Evolutionary conservation across 257 asterid genomes (phyloP), one percentile per base, ranked within the genome.

Genomic region (Fraxinus excelsior): DNA sequence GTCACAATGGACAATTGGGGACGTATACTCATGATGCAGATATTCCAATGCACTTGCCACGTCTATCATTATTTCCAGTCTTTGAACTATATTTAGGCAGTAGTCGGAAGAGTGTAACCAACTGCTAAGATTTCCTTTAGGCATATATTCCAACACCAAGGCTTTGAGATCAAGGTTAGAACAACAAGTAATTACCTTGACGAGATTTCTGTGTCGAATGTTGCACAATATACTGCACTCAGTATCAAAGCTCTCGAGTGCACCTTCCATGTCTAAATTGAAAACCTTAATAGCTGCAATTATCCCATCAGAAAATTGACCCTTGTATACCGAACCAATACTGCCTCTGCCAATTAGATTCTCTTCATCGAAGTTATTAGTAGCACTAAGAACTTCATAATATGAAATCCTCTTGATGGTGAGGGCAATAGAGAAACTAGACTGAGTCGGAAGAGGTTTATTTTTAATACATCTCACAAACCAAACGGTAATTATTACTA

Each of bases 311-410:
- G 40, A 3, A 23, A 62, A 75, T 21, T 18, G 25, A 14, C 34
- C 64, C n/a, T 75, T 75, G 64, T 75, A 75, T 4, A 75, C 71
- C 2, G 72, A 35, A 23, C 78, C 78, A 37, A 64, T 3, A n/a
- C 72, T 60, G 18, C 78, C 78, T 31, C 62, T 75, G 2, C 79
- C 79, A 11, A 66, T 13, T 4, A 62, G 6, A 28, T 65, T 64
- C 12, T 28, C 44, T 35, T 38, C 62, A 26, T 6, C 46, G 28
- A 75, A 66, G 12, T 64, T 28, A 3, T 26, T 40, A 14, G 79
- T 75, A 12, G 73, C 66, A 25, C 23, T 38, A 2, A 64, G 64
- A 40, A 75, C 3, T 26, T 75, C 73, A 18, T 14, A 42, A 32
- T 37, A 75, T 40, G 73, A 75, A 40, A 65, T 1, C n/a, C 67